Evolutionary conservation across 345 rosid species (phyloP), one percentile per base, ranked within the genome.

Genomic region (Nephelium lappaceum): DNA sequence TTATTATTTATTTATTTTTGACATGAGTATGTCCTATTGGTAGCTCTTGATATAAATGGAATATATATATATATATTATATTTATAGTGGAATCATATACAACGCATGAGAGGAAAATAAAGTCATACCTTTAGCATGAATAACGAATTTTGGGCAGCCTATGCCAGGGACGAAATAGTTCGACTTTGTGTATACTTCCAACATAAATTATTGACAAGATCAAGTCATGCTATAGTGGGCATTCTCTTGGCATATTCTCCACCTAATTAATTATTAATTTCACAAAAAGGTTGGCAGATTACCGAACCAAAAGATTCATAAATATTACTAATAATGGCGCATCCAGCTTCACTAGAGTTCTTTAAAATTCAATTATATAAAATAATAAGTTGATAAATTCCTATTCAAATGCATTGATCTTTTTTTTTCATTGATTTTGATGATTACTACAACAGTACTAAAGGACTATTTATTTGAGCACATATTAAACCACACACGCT

Each of bases 211-310:
- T 19, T 61, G 25, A 61, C 25, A 23, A 11, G 51, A 68, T 75
- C 8, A 61, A 15, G 18, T 43, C 36, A 25, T 42, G 69, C 45
- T 21, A 31, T 27, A 23, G 21, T n/a, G 57, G 58, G 58, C 14
- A 51, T 4, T 51, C 57, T 51, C 5, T 11, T 51, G 36, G 73
- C 79, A 53, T 57, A 74, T 42, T n/a, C 39, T 23, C 69, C 75
- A 39, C 81, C 74, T 78, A 78, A 53, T 69, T 51, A 51, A 51
- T 78, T 78, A n/a, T 73, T n/a, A n/a, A 15, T 15, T 69, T 18
- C 51, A 38, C 53, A 8, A 7, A 78, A 51, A 9, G 67, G 8
- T 67, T 66, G 71, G 11, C 27, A 14, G 61, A 36, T 47, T 16
- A 41, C 58, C 58, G 5, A 51, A 11, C 58, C 58, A 51, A 51